Evolutionary conservation across 2,329 filamentous ascomycete species (phyloP).

Genomic region (Tolypocladium tundrense): DNA sequence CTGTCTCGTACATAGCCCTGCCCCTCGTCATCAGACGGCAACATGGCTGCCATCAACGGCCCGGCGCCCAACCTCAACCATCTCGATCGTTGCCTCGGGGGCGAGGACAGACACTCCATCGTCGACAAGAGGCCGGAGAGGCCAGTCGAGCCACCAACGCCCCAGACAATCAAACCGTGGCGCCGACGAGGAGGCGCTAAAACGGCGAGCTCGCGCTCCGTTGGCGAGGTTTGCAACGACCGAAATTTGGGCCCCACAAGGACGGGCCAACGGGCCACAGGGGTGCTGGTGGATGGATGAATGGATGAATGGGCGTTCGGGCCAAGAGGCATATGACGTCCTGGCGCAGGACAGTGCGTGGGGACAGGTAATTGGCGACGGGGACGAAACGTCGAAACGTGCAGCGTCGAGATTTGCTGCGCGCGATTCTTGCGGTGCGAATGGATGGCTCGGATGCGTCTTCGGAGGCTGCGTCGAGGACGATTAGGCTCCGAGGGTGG

Average conservation of each 20-base stretch:
- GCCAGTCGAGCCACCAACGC: not conserved
- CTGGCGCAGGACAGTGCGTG: slow-evolving; percentile 2
- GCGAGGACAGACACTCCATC: no score
- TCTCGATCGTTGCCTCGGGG: no score
- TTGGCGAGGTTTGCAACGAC: slow-evolving; percentile 2
- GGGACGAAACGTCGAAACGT: not conserved
- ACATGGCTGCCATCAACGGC: not conserved
- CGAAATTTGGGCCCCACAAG: slow-evolving; percentile 6
- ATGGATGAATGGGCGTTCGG: not conserved
- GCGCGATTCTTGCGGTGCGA: not conserved
- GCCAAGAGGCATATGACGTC: slow-evolving; percentile 6
- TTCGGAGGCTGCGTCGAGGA: not conserved
- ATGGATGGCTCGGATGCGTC: not conserved
- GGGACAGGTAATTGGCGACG: not conserved
- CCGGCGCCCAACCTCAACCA: no score
- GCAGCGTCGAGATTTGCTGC: not conserved
- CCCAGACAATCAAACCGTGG: slow-evolving; percentile 1
- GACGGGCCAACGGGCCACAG: not conserved
- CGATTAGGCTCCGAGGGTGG: not conserved
- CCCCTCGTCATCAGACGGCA: not conserved
- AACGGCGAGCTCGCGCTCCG: not conserved
- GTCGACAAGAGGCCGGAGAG: not conserved
- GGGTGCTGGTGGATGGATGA: slow-evolving; percentile 2
- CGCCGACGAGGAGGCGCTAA: slow-evolving; percentile 1
- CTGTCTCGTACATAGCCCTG: not conserved